Evolutionary conservation across 2,329 filamentous ascomycete genomes (phyloP).

Genomic region (Chlorencoelia australis): DNA sequence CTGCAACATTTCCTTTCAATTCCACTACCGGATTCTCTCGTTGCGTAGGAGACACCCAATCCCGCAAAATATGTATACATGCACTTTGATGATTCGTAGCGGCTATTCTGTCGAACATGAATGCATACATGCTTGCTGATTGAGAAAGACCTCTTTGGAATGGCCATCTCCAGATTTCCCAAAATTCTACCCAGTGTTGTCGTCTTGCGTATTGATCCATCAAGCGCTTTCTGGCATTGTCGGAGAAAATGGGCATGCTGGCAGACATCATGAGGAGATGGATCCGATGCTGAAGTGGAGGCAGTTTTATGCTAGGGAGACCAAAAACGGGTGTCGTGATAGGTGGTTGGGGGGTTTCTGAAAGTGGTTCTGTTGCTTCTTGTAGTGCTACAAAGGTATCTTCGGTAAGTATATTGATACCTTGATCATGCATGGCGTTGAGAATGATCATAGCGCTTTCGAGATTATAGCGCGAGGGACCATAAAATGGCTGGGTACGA

Average conservation of each 20-base stretch:
- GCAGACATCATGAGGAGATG: constrained; percentile 37
- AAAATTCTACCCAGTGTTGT: constrained; percentile 46
- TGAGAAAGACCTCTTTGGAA: constrained; percentile 40
- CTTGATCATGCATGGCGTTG: constrained; percentile 32
- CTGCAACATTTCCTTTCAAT: constrained; percentile 34
- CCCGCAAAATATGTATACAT: constrained; percentile 40
- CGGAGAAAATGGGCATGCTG: constrained; percentile 32
- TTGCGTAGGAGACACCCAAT: constrained; percentile 49
- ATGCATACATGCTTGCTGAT: constrained; percentile 42
- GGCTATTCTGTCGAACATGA: constrained; percentile 41
- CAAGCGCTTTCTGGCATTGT: constrained; percentile 31
- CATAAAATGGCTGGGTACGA: too few relatives aligned
- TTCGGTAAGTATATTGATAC: constrained; percentile 30
- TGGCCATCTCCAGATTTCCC: constrained; percentile 48
- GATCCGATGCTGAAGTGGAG: constrained; percentile 23
- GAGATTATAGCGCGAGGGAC: constrained; percentile 1
- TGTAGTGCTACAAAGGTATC: constrained; percentile 21
- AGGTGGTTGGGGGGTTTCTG: constrained; percentile 1
- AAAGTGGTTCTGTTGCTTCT: constrained; percentile 12
- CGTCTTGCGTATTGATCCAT: constrained; percentile 37
- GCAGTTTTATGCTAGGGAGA: constrained; percentile 13
- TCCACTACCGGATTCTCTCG: constrained; percentile 41
- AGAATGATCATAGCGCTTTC: constrained; percentile 32
- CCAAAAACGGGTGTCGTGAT: constrained; percentile 11
- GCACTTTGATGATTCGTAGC: constrained; percentile 32